Percentiles rank a stretch among this genome's conserved stretches.
Conservation (phyloP, 192 early-diverging fungal species). For the Allomyces javanicus region DNA sequence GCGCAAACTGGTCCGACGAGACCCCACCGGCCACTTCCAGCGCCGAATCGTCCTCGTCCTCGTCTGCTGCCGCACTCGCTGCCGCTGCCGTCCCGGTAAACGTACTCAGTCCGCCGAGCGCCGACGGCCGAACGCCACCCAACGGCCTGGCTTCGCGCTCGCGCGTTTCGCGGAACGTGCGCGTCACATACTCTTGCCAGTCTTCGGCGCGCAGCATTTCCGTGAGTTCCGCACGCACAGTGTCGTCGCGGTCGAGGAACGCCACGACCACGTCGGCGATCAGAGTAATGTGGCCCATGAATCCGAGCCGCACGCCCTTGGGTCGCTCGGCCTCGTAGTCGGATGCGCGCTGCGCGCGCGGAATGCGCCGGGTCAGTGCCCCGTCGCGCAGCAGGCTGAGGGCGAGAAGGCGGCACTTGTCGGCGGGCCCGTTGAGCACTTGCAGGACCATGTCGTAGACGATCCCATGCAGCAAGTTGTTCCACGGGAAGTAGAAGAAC, state of each 20-base stretch:
- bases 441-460: conserved; percentile 98
- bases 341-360: conserved; percentile 60
- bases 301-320: conserved; percentile 79
- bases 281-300: conserved; percentile 96
- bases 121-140: conserved; percentile 25
- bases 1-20: conserved; percentile 29
- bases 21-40: neutral
- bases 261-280: conserved; percentile 91
- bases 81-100: neutral
- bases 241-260: conserved; percentile 48
- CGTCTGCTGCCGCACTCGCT: neutral
- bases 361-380: conserved; percentile 61
- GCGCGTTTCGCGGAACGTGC: conserved; percentile 24
- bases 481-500: conserved; percentile 89
- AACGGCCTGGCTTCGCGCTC: conserved; percentile 32
- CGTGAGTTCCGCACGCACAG: conserved; percentile 21
- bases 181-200: conserved; percentile 31
- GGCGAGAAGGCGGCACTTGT: neutral
- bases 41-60: neutral
- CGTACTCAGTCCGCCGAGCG: neutral
- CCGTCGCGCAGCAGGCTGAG: conserved; percentile 29
- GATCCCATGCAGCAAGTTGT: conserved; percentile 97
- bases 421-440: conserved; percentile 81
- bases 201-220: conserved; percentile 18
- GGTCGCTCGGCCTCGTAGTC: conserved; percentile 60